Base-by-base conservation (phyloP, 441 rosid genomes). In the Viola pubescens region DNA sequence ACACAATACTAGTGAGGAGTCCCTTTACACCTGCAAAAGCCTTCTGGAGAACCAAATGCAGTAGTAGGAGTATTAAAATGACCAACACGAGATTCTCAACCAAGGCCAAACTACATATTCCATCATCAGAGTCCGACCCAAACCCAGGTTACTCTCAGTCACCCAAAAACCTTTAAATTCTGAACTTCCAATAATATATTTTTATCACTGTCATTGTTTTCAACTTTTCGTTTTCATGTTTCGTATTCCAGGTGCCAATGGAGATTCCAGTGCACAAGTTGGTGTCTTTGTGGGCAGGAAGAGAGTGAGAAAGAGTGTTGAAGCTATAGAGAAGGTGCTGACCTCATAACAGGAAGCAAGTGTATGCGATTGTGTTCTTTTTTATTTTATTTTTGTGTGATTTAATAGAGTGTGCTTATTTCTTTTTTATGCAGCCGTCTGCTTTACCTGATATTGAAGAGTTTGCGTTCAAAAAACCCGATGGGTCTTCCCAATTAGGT, bases 381-480 rank as follows among this genome's bases (percentile, higher is more conserved):
- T 14, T 64, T n/a, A 3, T 62, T 47, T 64, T 5, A 34, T 13
- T 7, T 12, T 56, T 41, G 26, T 19, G 26, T 19, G 26, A 19
- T 19, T 19, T 6, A 37, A 34, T 53, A 37, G 10, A 46, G 10
- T 5, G 11, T 8, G 7, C 11, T 46, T 46, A 46, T 8, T 3
- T 38, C 38, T 63, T 59, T 5, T 46, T 8, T 62, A 1, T 62
- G 76, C 83, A 79, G 85, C 46, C 37, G 37, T 58, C 75, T 60
- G 70, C 62, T 46, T 69, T 78, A 37, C 90, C 87, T 37, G 94
- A 84, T 62, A 87, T 92, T 14, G 98, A 92, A 81, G 94, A 85
- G 34, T 81, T 81, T 75, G 85, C 89, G 5, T 81, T 60, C 75
- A 81, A 71, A 44, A 77, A 76, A 68, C 68, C 71, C 4, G 77